Percentiles rank a stretch among this genome's conserved stretches.
Conservation (phyloP, 2,329 filamentous ascomycete species). For the Juglanconis juglandina region DNA sequence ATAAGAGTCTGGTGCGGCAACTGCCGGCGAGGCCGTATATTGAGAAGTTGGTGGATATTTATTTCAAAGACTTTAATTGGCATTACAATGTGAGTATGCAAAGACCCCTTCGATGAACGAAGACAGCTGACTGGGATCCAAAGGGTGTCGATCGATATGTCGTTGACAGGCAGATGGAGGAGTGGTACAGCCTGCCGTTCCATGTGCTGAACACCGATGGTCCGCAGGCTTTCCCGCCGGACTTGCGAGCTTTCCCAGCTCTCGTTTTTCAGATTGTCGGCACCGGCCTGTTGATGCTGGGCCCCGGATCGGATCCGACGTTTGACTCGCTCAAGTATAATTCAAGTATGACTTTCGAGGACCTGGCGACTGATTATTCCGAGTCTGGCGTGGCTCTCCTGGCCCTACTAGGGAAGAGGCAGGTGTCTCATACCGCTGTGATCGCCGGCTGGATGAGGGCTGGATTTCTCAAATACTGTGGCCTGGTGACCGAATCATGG, state of each 20-base stretch:
- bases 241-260: constrained; percentile 56
- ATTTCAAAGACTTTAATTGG: constrained; percentile 57
- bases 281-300: constrained; percentile 50
- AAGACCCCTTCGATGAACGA: neutral
- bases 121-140: constrained; percentile 20
- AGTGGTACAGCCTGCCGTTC: constrained; percentile 55
- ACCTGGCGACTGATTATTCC: constrained; percentile 58
- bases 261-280: constrained; percentile 58
- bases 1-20: constrained; percentile 56
- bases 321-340: constrained; percentile 58
- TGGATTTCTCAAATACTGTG: constrained; percentile 56
- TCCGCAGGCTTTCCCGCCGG: constrained; percentile 46
- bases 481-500: constrained; percentile 52
- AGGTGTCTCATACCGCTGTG: constrained; percentile 54
- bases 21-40: constrained; percentile 53
- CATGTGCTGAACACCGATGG: constrained; percentile 46
- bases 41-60: constrained; percentile 52
- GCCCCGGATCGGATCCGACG: constrained; percentile 42
- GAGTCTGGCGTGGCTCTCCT: constrained; percentile 54
- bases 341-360: constrained; percentile 57
- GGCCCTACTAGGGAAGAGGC: constrained; percentile 52
- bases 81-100: constrained; percentile 39
- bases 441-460: constrained; percentile 56
- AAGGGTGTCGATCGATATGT: constrained; percentile 49
- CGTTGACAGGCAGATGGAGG: constrained; percentile 47